Evolutionary conservation across 495 filamentous ascomycete species (phyloP), one percentile per base, ranked within the genome.

Genomic region (Penicillium tannophilum): DNA sequence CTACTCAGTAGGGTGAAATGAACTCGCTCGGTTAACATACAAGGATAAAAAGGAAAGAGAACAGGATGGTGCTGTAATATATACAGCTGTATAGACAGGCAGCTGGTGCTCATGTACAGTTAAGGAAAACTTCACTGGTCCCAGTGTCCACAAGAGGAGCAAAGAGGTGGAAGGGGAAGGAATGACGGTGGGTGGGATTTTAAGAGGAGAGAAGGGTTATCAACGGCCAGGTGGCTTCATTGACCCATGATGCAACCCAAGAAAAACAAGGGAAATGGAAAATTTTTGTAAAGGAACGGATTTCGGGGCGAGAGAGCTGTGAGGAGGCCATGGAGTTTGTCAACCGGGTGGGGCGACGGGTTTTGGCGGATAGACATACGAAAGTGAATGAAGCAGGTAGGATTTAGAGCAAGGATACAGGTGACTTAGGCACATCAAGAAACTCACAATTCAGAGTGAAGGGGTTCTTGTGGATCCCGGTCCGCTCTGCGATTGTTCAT

Each of bases 401-500:
- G n/a, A 8, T 52, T 36, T 20, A 2, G 20, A 4, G 24, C 16
- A 14, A 3, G 23, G 19, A 24, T 41, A 17, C 39, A 41, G 39
- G 39, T 16, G 4, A 17, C 16, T 23, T 17, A n/a, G 5, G 4
- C 39, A 41, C 14, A 41, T 6, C 39, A 17, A 16, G 16, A 41
- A n/a, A 41, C 16, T 41, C 54, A 70, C 10, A 67, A 52, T 54
- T 69, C 66, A 24, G 64, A 54, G 5, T 52, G 60, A 49, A 56
- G 26, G 45, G 58, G 58, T 26, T 65, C 58, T 12, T 61, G 36
- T 30, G 63, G 53, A 46, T 36, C 49, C 12, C 55, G 41, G 20
- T 67, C 61, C 0, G 51, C 56, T 69, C 80, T 83, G 62, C 79
- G 85, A 66, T 81, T 79, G 44, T 80, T 82, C 56, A 96, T 76